Evolutionary conservation across 768 basidiomycete genomes (phyloP), one percentile per base, ranked within the genome.

Genomic region (Podaxis rugospora): DNA sequence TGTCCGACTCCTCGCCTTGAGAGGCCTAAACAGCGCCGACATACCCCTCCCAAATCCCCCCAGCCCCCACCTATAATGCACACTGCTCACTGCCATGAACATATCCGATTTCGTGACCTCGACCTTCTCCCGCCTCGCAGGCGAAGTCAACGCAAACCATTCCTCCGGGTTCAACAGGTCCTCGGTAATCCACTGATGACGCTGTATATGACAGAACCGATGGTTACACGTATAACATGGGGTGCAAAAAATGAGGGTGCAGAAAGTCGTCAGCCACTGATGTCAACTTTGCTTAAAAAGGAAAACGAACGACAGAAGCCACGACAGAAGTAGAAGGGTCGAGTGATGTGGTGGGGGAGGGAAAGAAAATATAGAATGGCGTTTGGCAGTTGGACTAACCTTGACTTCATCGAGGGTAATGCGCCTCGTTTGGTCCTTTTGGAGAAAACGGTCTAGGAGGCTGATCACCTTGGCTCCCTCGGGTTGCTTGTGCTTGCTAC

Each of bases 331-430:
- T 21, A 21, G 28, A 36, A 42, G 37, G 63, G 40, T 49, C 47
- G 56, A 51, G 46, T 52, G 47, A 62, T 54, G 54, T 21, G 21
- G 23, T 51, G 49, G 51, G 42, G 59, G 49, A 61, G 37, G 42
- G 18, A 40, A 28, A 6, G 36, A 65, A 40, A 67, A 55, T 57
- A 72, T 46, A 47, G 39, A 56, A 59, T 50, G 36, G 50, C 39
- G 7, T 40, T 40, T 59, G 50, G 47, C 49, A 59, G 57, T 39
- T 39, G 35, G 3, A 59, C 68, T 60, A 58, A 78, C 95, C 84
- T 96, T 98, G 66, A 94, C 85, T 66, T 91, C 81, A 28, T 86
- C 83, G 46, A 98, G 80, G 18, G 85, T 88, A 54, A 96, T 90
- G 58, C 95, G 82, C 68, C 81, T 81, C 28, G 70, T 75, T 4